Conservation (phyloP, 805 yeast genomes). For the Pichia rugopelliculosa region DNA sequence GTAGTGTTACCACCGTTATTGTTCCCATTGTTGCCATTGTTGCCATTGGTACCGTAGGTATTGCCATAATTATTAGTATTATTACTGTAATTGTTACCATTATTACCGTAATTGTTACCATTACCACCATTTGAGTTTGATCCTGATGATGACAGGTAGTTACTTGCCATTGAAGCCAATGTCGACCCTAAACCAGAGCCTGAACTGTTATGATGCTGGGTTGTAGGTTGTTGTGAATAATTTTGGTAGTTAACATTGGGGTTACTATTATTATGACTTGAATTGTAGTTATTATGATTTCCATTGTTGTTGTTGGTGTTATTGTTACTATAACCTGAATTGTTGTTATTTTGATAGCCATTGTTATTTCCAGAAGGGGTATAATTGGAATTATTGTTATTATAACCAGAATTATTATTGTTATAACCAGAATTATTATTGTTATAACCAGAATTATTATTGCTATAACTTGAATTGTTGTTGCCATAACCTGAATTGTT, state of each 20-base stretch:
- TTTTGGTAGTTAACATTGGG: not conserved
- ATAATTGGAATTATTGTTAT: slow-evolving; percentile 7
- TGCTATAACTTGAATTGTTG: no score
- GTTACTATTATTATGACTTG: not conserved
- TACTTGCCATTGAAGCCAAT: slow-evolving; percentile 2
- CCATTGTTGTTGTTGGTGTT: not conserved
- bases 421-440: not conserved
- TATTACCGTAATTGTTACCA: not conserved
- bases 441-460: slow-evolving; percentile 4
- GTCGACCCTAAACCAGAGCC: slow-evolving; percentile 2
- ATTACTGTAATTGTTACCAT: not conserved
- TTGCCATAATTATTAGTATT: not conserved
- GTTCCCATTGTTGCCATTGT: no score
- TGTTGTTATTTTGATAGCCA: not conserved
- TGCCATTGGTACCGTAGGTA: no score
- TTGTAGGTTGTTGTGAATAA: not conserved
- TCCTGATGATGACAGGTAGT: not conserved
- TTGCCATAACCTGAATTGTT: not conserved
- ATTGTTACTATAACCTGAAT: not conserved
- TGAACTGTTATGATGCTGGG: no score
- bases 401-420: not conserved
- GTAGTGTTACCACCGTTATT: slow-evolving; percentile 4
- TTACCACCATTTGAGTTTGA: not conserved
- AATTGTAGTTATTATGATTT: not conserved
- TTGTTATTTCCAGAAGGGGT: no score